Evolutionary conservation across 2,329 filamentous ascomycete species (phyloP), one percentile per base, ranked within the genome.

Genomic region (Colletotrichum plurivorum): DNA sequence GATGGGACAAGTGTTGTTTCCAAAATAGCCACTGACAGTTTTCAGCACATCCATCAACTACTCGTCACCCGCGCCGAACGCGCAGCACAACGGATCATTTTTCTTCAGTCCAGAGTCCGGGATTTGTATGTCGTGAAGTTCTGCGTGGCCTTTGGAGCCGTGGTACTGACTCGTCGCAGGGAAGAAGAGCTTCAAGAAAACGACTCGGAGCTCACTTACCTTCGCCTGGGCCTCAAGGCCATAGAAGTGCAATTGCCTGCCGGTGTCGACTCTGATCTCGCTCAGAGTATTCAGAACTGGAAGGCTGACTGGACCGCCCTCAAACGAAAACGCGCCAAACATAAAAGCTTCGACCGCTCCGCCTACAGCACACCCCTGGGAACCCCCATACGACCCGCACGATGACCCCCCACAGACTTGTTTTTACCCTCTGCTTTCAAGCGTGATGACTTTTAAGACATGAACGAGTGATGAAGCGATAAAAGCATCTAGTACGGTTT

Each of bases 141-240:
- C 20, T 25, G 10, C 6, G 46, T 20, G 46, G n/a, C 46, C 10
- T 8, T 22, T 4, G 46, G 18, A 18, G 18, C 16, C n/a, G 46
- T 15, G 7, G 36, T 18, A 20, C 70, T 74, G 56, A 73, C 22
- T 58, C 65, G 69, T 39, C 70, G 51, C 68, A 90, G 85, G 73
- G 89, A 88, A 75, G 81, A 85, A 45, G 86, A 90, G 72, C 82
- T 87, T 25, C 81, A 85, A 56, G 83, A 87, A 73, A 86, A 86
- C 74, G 87, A 90, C 71, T 85, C 88, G 48, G 89, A 91, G 75
- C 83, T 92, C 31, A 84, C 87, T 52, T 88, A 88, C 75, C 83
- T 90, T 49, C 87, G 88, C 66, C 87, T 93, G 70, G 86, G 88
- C 75, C 83, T 90, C 71, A 88, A 89, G 72, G 88, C 87, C 22